These are phyloP conservation scores for Pichia sp. DNA, from an alignment of 1,139 yeast species.

Conservation along the genomic window DNA sequence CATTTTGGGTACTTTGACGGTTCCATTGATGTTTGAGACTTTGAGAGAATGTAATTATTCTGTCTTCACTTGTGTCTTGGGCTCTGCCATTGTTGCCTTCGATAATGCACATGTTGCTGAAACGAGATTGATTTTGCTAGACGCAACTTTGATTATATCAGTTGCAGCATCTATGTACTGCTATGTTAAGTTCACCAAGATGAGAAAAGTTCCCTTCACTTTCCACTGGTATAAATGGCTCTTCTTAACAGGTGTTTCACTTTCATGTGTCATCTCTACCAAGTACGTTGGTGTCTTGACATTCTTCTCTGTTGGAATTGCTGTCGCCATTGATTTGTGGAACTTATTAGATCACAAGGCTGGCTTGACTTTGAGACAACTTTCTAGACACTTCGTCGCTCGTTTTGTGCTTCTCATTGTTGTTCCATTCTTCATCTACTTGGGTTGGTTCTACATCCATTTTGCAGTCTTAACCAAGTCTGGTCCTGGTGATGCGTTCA, in stretches of 20 bases:
- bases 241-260: constrained; percentile 68
- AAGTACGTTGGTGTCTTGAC: constrained; percentile 95
- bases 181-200: constrained; percentile 74
- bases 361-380: constrained; percentile 55
- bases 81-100: constrained; percentile 75
- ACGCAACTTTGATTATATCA: constrained; percentile 77
- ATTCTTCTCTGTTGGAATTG: constrained; percentile 76
- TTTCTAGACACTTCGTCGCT: constrained; percentile 67
- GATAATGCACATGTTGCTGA: constrained; percentile 93
- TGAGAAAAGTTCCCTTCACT: constrained; percentile 60
- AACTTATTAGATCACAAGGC: constrained; percentile 62
- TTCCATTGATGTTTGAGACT: constrained; percentile 76
- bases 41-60: constrained; percentile 79
- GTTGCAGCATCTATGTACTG: constrained; percentile 74
- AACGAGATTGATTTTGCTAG: constrained; percentile 82
- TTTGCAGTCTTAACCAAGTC: constrained; percentile 73
- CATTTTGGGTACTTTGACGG: constrained; percentile 70
- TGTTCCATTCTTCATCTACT: constrained; percentile 73
- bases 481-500: constrained; percentile 93
- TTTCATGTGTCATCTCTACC: constrained; percentile 88
- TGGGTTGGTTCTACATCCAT: constrained; percentile 93
- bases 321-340: constrained; percentile 86
- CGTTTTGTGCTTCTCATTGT: constrained; percentile 68
- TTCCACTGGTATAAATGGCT: constrained; percentile 86
- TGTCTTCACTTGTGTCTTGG: constrained; percentile 69